Base-by-base conservation (phyloP, 2,329 filamentous ascomycete genomes). In the Diaporthe longicolla region DNA sequence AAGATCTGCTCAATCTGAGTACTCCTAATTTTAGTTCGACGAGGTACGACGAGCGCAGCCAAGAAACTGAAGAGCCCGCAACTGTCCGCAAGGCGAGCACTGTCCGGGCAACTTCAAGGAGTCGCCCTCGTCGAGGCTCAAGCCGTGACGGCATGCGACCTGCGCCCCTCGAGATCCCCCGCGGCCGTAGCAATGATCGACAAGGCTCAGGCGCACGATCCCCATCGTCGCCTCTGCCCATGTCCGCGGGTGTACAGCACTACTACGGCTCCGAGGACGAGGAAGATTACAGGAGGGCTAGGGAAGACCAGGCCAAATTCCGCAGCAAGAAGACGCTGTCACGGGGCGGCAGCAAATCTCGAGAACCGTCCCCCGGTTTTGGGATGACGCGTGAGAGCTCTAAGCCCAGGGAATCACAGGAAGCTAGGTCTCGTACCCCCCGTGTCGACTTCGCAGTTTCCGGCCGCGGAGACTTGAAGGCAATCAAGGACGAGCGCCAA, bases 221-320 rank as follows among this genome's bases (percentile, higher is more conserved):
- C 1, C 95, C 95, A 1, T 93, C 93, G 0, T 96, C 94, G 0
- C 95, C 95, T 1, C 84, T 95, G 29, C 94, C 95, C 5, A 92
- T 96, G 86, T 91, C 93, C 3, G 90, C 87, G 26, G 87, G 87
- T 24, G 55, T 50, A 21, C 83, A 88, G 73, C 85, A 87, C 55
- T 88, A 87, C 57, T 86, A 86, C 59, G 85, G 84, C 26, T 91
- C 91, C 1, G 90, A 92, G n/a, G 92, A 94, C 68, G 93, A 94
- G 71, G 89, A 89, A 37, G 90, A 91, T 76, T 87, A 88, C 78
- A 84, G 82, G 74, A 87, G 82, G 68, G 90, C 90, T 2, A 76
- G 89, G 40, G 83, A 85, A 59, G 89, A 86, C 0, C 86, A 89
- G 76, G 89, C 91, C 78, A 83, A 83, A 29, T 92, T 92, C 78